Base-by-base conservation (phyloP, 164 flowering plant species). In the Akebia trifoliata region DNA sequence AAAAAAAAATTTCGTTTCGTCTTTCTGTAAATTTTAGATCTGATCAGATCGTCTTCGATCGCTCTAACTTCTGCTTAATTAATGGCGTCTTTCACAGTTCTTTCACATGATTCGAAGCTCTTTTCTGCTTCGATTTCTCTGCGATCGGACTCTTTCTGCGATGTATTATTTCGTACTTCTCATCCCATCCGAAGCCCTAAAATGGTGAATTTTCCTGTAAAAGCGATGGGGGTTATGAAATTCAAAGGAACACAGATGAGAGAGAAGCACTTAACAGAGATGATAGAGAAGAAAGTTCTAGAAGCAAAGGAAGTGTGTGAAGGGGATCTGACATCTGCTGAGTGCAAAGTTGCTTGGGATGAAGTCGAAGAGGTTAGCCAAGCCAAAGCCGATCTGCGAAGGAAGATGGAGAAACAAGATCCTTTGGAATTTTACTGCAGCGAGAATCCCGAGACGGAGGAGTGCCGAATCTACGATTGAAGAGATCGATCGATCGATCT, bases 281-380 rank as follows among this genome's bases (percentile, higher is more conserved):
- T 87, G 89, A 87, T 85, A 39, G 91, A 87, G 82, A 65, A 77
- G 81, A 85, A 83, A 63, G 81, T 87, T 36, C 30, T 12, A 54
- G 91, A 87, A 66, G 95, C 91, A 26, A 76, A 64, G 65, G 69
- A 84, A 54, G 86, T 74, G 20, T 87, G 95, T 73, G 76, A 70
- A 39, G 87, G 79, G 12, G 69, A 87, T 60, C 48, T 47, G 52
- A 60, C 14, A 0, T 72, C 87, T 1, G 85, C 69, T 50, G 91
- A 80, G 73, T 84, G 91, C 68, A 84, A 73, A 67, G 91, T 87
- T 20, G 95, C 95, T 17, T 82, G 89, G 95, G 95, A 84, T 67
- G 91, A 87, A 60, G 95, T 87, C 45, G 95, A 87, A 52, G 95
- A 87, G 60, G 75, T 87, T 2, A 87, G 95, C 68, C 86, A 81